phyloP scores from a whole-genome alignment of 1,139 yeast species.

The Hyphopichia buzzinii region DNA sequence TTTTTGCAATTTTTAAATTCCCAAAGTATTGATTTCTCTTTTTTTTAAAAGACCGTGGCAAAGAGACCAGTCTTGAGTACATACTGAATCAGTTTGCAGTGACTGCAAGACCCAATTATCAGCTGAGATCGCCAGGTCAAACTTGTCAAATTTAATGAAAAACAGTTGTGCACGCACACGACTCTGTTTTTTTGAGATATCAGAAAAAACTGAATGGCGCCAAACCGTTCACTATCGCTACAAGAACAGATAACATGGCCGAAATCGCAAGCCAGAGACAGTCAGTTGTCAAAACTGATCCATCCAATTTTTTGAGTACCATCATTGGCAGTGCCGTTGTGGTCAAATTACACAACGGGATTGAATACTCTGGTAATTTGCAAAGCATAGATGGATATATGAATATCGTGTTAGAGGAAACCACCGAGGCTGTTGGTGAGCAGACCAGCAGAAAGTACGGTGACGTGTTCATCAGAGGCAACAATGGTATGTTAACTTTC shows the following conservation, averaged over 20 bases:
- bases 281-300: constrained; percentile 36
- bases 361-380: constrained; percentile 69
- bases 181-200: too few relatives aligned
- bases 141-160: too few relatives aligned
- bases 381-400: constrained; percentile 95
- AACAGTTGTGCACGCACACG: too few relatives aligned
- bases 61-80: too few relatives aligned
- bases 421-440: constrained; percentile 65
- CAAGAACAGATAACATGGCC: constrained; percentile 8
- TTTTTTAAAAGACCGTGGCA: too few relatives aligned
- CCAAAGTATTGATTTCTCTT: not conserved
- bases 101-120: too few relatives aligned
- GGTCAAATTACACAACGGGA: constrained; percentile 84
- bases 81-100: too few relatives aligned
- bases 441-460: constrained; percentile 60
- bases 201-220: too few relatives aligned
- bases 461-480: constrained; percentile 93
- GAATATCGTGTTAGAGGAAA: constrained; percentile 85
- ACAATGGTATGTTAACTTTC: constrained; percentile 63
- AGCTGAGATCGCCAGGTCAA: too few relatives aligned
- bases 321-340: constrained; percentile 78
- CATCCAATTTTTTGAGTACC: constrained; percentile 77
- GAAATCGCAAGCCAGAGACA: constrained; percentile 5
- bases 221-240: too few relatives aligned
- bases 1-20: not conserved